Conservation (phyloP, 2,329 filamentous ascomycete genomes). For the Aspergillus thermomutatus region DNA sequence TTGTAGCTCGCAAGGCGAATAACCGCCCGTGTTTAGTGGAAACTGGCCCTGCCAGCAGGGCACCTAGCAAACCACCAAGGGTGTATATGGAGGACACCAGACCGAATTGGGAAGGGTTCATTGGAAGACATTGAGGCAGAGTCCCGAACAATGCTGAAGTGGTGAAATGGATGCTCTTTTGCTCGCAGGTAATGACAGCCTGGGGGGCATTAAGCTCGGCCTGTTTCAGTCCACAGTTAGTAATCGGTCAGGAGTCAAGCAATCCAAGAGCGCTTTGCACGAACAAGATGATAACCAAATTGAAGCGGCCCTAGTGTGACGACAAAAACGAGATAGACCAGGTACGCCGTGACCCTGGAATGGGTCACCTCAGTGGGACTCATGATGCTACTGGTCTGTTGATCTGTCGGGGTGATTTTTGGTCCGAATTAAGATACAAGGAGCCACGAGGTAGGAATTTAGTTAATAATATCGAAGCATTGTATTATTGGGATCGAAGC, state of each 20-base stretch:
- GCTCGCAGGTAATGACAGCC: slow-evolving; percentile 84
- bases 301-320: slow-evolving; percentile 84
- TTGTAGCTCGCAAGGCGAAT: slow-evolving; percentile 71
- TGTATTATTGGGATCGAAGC: neutral
- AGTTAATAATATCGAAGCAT: neutral
- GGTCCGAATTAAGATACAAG: neutral
- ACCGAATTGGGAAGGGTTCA: slow-evolving; percentile 78
- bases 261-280: slow-evolving; percentile 14
- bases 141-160: slow-evolving; percentile 1
- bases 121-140: slow-evolving; percentile 76
- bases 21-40: slow-evolving; percentile 74
- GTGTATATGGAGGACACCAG: slow-evolving; percentile 89
- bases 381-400: slow-evolving; percentile 17
- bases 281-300: slow-evolving; percentile 89
- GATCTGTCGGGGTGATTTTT: neutral
- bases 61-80: slow-evolving; percentile 79
- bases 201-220: slow-evolving; percentile 94
- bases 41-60: slow-evolving; percentile 74
- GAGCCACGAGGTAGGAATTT: neutral
- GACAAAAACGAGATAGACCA: slow-evolving; percentile 71
- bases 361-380: slow-evolving; percentile 14
- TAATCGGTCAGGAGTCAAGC: neutral
- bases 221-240: slow-evolving; percentile 43
- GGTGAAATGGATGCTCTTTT: slow-evolving; percentile 48
- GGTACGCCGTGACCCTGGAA: slow-evolving; percentile 63